Evolutionary conservation across 73 alveolate genomes (phyloP).

Genomic region (Paramecium octaurelia): DNA sequence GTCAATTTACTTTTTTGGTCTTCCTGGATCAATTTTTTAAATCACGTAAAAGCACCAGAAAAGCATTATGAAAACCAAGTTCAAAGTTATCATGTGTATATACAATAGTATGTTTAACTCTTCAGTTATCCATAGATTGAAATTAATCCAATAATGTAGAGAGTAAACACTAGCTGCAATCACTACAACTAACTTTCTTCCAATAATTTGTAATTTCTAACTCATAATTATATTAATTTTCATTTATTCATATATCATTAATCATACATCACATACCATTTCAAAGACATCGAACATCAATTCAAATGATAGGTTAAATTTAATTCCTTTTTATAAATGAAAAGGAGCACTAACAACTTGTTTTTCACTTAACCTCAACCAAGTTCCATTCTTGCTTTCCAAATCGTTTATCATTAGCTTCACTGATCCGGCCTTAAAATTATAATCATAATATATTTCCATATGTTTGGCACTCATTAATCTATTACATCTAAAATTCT

Average conservation of each 20-base stretch:
- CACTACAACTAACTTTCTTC: not conserved
- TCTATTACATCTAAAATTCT: conserved; percentile 4
- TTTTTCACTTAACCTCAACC: conserved; percentile 44
- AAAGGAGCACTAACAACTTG: not conserved
- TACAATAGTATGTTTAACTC: not conserved
- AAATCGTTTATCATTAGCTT: conserved; percentile 39
- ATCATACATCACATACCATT: conserved; percentile 11
- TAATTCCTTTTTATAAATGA: not conserved
- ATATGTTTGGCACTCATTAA: conserved; percentile 29
- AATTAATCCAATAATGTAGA: not conserved
- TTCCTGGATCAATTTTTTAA: conserved; percentile 20
- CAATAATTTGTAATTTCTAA: not conserved
- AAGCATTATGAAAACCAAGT: not conserved
- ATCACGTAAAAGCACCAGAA: conserved; percentile 7
- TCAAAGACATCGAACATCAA: conserved; percentile 4
- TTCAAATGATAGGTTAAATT: not conserved
- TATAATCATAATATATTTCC: conserved; percentile 14
- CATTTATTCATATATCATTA: not conserved
- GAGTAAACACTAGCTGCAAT: not conserved
- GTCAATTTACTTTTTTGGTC: conserved; percentile 2
- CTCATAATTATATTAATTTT: not conserved
- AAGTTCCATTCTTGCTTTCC: conserved; percentile 36
- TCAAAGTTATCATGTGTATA: not conserved
- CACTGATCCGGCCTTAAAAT: conserved; percentile 15
- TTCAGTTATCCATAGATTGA: not conserved